Percentiles rank a stretch among this genome's conserved stretches.
Evolutionary conservation across 352 stramenopile genomes (phyloP).

Genomic region (Pythium volutum): DNA sequence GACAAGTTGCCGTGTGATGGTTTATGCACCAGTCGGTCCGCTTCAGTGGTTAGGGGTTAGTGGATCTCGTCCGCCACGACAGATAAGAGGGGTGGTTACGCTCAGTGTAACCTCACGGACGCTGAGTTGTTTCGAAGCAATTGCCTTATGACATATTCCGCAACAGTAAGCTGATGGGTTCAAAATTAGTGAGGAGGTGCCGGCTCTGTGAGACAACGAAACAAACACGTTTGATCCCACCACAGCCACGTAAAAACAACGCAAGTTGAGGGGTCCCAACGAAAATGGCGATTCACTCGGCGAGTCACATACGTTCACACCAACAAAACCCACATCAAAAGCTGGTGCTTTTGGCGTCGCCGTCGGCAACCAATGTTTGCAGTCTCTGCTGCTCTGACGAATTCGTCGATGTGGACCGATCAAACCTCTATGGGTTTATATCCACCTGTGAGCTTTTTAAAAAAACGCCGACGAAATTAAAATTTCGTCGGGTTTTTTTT

Average conservation of each 20-base stretch:
- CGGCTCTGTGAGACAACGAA: slow-evolving; percentile 10
- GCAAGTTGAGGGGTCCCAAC: slow-evolving; percentile 8
- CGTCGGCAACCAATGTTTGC: too few species aligned
- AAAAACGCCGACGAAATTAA: too few species aligned
- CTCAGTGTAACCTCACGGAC: not conserved
- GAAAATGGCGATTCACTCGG: not conserved
- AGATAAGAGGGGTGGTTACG: not conserved
- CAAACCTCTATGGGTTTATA: too few species aligned
- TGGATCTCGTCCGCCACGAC: not conserved
- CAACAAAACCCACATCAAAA: too few species aligned
- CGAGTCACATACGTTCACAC: not conserved
- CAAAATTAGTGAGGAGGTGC: slow-evolving; percentile 5
- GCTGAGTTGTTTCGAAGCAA: not conserved
- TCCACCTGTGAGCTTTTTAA: too few species aligned
- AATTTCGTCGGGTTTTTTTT: not conserved
- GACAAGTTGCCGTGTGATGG: slow-evolving; percentile 16
- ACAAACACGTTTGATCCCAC: slow-evolving; percentile 12
- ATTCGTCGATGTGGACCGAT: too few species aligned
- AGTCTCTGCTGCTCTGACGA: not conserved
- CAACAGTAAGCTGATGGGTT: slow-evolving; percentile 8
- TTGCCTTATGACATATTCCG: slow-evolving; percentile 7
- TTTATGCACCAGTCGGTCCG: slow-evolving; percentile 10
- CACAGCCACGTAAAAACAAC: not conserved
- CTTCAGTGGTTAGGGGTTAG: slow-evolving; percentile 17
- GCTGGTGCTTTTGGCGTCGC: too few species aligned